Evolutionary conservation across 805 yeast genomes (phyloP).

Genomic region (Maudiozyma bulderi): DNA sequence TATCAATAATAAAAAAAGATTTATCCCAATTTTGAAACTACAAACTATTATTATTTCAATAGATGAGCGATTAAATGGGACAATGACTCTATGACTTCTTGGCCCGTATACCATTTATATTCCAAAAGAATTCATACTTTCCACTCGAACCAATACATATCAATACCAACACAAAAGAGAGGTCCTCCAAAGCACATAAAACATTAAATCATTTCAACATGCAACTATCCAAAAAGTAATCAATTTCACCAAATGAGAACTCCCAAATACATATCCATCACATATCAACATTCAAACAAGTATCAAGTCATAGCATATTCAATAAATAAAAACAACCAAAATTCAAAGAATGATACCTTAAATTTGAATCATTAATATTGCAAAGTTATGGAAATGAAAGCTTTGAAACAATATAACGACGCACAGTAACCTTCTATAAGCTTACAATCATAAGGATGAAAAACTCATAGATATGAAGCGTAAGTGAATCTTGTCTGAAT

Average conservation of each 20-base stretch:
- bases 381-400: slow-evolving; percentile 27
- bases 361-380: slow-evolving; percentile 8
- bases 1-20: slow-evolving; percentile 4
- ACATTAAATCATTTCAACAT: background rate
- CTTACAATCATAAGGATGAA: slow-evolving; percentile 12
- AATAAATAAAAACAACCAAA: background rate
- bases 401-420: slow-evolving; percentile 11
- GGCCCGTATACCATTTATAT: slow-evolving; percentile 2
- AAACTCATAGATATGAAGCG: slow-evolving; percentile 13
- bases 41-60: slow-evolving; percentile 30
- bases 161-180: background rate
- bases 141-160: background rate
- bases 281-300: background rate
- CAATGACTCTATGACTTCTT: slow-evolving; percentile 23
- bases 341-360: slow-evolving; percentile 13
- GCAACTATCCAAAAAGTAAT: background rate
- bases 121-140: background rate
- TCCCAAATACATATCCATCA: background rate
- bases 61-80: slow-evolving; percentile 36
- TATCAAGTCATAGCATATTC: background rate
- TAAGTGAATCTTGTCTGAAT: background rate
- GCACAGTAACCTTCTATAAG: slow-evolving; percentile 15
- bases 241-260: background rate
- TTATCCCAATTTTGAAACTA: slow-evolving; percentile 34
- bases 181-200: background rate